These are phyloP conservation scores for Colletotrichum horii DNA, from an alignment of 2,329 filamentous ascomycete genomes.

Conservation along the genomic window DNA sequence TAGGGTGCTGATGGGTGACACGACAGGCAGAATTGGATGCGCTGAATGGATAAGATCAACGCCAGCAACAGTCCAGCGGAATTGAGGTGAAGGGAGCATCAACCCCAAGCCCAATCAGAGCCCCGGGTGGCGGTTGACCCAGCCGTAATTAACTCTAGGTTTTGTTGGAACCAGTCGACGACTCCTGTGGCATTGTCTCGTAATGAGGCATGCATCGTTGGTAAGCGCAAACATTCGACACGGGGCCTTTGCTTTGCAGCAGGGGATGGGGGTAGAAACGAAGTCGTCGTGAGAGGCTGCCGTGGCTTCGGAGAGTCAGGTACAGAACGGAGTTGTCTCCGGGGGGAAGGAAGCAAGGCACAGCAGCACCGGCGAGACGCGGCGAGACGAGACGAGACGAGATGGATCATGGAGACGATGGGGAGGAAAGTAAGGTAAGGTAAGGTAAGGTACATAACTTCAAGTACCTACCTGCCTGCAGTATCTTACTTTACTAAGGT, in stretches of 20 bases:
- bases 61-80: not conserved
- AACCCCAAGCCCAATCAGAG: not conserved
- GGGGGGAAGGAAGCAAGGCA: not conserved
- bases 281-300: not conserved
- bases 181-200: not conserved
- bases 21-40: not conserved
- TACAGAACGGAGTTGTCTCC: slow-evolving; percentile 15
- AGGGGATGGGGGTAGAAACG: not conserved
- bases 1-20: slow-evolving; percentile 2
- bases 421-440: not conserved
- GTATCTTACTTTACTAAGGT: too few relatives aligned
- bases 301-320: slow-evolving; percentile 6
- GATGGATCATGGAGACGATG: not conserved
- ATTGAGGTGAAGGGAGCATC: not conserved
- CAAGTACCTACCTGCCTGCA: not conserved
- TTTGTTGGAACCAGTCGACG: not conserved
- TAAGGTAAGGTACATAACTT: too few relatives aligned
- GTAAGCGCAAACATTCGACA: not conserved
- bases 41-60: not conserved
- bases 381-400: not conserved
- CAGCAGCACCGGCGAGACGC: not conserved
- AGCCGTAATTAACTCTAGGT: not conserved
- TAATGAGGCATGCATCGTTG: not conserved
- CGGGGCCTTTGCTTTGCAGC: not conserved
- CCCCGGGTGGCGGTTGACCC: not conserved